Base-by-base conservation (phyloP, 2,329 filamentous ascomycete genomes). In the Trichoderma atroviride region DNA sequence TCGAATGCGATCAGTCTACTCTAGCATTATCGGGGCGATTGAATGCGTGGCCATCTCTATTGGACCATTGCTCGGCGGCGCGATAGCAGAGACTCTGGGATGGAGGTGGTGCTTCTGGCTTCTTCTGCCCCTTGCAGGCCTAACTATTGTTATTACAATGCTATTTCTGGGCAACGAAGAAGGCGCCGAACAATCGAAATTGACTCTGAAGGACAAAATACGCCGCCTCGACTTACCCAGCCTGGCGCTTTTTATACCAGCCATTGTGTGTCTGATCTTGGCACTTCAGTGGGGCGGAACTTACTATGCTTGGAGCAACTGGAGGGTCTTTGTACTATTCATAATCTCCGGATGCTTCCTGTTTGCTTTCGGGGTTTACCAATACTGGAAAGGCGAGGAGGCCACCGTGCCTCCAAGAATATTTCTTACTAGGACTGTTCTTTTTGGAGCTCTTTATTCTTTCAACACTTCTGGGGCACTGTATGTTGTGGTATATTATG, bases 31-130 rank as follows among this genome's bases (percentile, higher is more conserved):
- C 27, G 63, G 63, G 27, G 16, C 53, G 14, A 53, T 57, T 35
- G 50, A 57, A 47, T 43, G 63, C 53, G 27, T 66, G n/a, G 63
- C 63, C 52, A 66, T 55, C 63, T 43, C 27, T n/a, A 52, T 66
- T 55, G 63, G 63, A 29, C 63, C 63, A 35, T n/a, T 66, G n/a
- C 50, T 66, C 11, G 63, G 63, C 37, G 63, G 63, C n/a, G 63
- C 63, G 31, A 56, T 66, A 33, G 52, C 63, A 33, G 50, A 55
- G n/a, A 56, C 35, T 55, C 13, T 57, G 27, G 52, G 63, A 37
- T 66, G 63, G 63, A 53, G 63, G 7, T 66, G 63, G 63, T 66
- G 63, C 27, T 66, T 66, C 22, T 66, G 63, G 63, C 16, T 66
- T 40, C 50, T 56, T 55, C 33, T 63, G 1, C 60, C 60, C 29